Evolutionary conservation across 2,329 filamentous ascomycete genomes (phyloP).

Genomic region (Colletotrichum sp.): DNA sequence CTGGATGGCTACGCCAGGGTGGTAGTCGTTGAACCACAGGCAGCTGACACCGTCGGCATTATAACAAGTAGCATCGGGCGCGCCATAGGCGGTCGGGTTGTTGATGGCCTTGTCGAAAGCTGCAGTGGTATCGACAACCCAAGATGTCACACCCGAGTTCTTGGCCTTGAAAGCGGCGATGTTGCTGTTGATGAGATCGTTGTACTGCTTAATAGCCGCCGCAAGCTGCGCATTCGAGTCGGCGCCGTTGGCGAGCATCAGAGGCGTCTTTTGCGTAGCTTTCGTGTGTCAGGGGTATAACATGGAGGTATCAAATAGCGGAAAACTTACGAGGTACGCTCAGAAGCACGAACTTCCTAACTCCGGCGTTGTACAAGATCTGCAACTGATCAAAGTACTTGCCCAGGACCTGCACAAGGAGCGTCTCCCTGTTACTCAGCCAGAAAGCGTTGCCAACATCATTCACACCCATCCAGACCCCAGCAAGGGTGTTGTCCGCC

Average conservation of each 20-base stretch:
- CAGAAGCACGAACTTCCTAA: conserved; percentile 52
- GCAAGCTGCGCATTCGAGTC: conserved; percentile 33
- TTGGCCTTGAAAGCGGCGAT: conserved; percentile 35
- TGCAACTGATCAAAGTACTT: conserved; percentile 47
- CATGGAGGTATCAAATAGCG: background rate
- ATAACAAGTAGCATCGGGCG: conserved; percentile 46
- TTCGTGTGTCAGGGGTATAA: background rate
- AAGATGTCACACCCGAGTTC: conserved; percentile 36
- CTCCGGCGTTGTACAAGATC: conserved; percentile 48
- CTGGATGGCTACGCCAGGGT: conserved; percentile 45
- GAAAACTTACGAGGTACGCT: conserved; percentile 45
- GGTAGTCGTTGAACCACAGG: conserved; percentile 51
- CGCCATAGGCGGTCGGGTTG: conserved; percentile 45
- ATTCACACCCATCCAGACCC: conserved; percentile 62
- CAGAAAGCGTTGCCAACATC: conserved; percentile 58
- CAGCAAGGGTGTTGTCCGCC: conserved; percentile 48
- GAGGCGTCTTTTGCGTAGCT: conserved; percentile 47
- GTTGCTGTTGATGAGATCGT: conserved; percentile 33
- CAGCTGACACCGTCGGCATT: conserved; percentile 47
- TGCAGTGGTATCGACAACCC: conserved; percentile 43
- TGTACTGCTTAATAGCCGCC: conserved; percentile 41
- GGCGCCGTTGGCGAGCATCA: conserved; percentile 30
- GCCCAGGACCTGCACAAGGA: conserved; percentile 43
- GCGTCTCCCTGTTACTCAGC: conserved; percentile 25
- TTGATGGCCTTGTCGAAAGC: conserved; percentile 48